These are phyloP conservation scores for Cryptosporidium baileyi DNA, from an alignment of 169 alveolate genomes.

Conservation along the genomic window DNA sequence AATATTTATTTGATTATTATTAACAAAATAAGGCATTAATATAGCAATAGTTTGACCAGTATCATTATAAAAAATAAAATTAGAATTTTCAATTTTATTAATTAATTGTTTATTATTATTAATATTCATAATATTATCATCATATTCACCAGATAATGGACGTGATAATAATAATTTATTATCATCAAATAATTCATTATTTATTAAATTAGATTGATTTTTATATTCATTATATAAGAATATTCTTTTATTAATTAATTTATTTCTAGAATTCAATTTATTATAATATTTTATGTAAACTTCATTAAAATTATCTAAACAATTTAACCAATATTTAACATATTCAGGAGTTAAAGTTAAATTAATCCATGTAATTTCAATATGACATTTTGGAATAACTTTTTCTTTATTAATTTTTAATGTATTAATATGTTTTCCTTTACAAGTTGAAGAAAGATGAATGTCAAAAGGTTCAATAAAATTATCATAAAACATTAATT, in stretches of 20 bases:
- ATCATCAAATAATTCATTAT: not conserved
- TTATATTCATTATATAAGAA: not conserved
- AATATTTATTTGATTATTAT: not conserved
- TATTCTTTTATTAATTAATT: not conserved
- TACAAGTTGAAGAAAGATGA: not conserved
- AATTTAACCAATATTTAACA: slow-evolving; percentile 30
- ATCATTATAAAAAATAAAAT: slow-evolving; percentile 29
- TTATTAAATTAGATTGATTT: not conserved
- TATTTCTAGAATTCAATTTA: not conserved
- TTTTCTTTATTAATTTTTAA: slow-evolving; percentile 1
- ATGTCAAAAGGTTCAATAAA: slow-evolving; percentile 59
- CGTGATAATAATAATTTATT: not conserved
- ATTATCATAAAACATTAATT: slow-evolving; percentile 47
- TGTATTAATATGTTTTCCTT: not conserved
- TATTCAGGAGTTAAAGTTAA: slow-evolving; percentile 49
- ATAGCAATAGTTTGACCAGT: slow-evolving; percentile 63
- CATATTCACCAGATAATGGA: slow-evolving; percentile 14
- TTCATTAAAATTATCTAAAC: slow-evolving; percentile 39
- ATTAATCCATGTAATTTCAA: slow-evolving; percentile 55
- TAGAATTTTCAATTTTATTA: no score
- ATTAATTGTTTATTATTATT: no score
- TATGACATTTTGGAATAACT: not conserved
- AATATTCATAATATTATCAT: not conserved
- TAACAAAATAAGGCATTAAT: slow-evolving; percentile 15
- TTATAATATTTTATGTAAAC: not conserved